Percentiles rank a stretch among this genome's conserved stretches.
phyloP scores from a whole-genome alignment of 2,329 filamentous ascomycete genomes.

The Monosporascus cannonballus region DNA sequence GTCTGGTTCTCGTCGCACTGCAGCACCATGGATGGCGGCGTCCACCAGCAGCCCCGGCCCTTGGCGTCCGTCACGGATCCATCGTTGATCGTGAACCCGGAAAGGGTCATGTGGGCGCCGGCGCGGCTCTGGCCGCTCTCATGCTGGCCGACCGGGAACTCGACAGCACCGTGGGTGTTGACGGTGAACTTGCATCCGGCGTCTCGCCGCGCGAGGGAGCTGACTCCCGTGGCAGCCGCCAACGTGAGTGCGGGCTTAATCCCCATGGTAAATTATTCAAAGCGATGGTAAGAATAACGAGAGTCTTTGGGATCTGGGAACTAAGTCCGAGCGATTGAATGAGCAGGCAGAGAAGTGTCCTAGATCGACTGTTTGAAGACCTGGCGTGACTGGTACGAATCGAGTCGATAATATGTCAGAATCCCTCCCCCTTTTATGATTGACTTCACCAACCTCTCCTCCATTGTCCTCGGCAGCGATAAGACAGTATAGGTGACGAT shows the following conservation, averaged over 20 bases:
- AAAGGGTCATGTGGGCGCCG: constrained; percentile 37
- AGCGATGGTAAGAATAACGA: neutral
- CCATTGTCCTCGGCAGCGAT: no score
- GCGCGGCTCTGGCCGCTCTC: constrained; percentile 50
- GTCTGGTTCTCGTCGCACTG: constrained; percentile 51
- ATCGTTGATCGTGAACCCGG: constrained; percentile 47
- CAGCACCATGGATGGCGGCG: constrained; percentile 50
- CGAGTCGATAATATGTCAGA: no score
- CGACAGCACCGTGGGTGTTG: constrained; percentile 38
- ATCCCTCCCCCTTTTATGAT: neutral
- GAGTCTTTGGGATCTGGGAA: neutral
- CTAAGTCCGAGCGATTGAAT: no score
- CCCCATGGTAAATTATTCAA: neutral
- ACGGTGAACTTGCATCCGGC: constrained; percentile 44
- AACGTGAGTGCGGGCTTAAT: neutral
- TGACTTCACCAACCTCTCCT: no score
- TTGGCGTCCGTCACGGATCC: constrained; percentile 48
- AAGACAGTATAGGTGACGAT: no score
- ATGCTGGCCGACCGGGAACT: constrained; percentile 51
- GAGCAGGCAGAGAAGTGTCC: neutral
- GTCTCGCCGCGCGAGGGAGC: constrained; percentile 15
- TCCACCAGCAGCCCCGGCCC: constrained; percentile 56
- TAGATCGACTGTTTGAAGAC: neutral
- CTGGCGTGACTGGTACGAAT: neutral
- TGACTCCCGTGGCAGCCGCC: constrained; percentile 6